Evolutionary conservation across 305 asterid species (phyloP).

Genomic region (Fraxinus ornus): DNA sequence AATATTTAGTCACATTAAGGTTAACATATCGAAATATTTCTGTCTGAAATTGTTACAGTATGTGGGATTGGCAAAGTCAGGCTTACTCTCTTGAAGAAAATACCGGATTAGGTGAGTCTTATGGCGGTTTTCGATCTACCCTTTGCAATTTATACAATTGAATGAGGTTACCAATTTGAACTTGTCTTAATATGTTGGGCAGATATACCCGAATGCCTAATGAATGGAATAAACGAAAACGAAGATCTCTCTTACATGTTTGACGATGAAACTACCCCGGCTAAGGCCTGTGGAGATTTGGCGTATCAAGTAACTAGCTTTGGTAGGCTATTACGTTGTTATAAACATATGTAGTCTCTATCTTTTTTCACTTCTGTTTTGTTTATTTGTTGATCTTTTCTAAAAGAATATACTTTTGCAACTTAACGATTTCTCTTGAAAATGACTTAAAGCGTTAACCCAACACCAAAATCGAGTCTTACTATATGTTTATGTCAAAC

Average conservation of each 20-base stretch:
- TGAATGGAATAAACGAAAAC: conserved; percentile 41
- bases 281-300: conserved; percentile 58
- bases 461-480: background rate
- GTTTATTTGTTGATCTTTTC: background rate
- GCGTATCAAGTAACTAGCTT: conserved; percentile 34
- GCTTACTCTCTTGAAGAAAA: conserved; percentile 44
- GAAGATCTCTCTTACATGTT: conserved; percentile 36
- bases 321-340: conserved; percentile 34
- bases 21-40: background rate
- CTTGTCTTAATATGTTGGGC: conserved; percentile 18
- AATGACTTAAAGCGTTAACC: background rate
- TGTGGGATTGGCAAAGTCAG: conserved; percentile 56
- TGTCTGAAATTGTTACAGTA: conserved; percentile 29
- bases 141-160: background rate
- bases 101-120: conserved; percentile 40
- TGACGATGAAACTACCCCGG: conserved; percentile 51
- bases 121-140: background rate
- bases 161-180: background rate
- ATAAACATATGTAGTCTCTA: background rate
- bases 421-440: background rate
- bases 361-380: background rate
- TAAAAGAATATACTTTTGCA: background rate
- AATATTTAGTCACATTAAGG: conserved; percentile 2
- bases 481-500: no score
- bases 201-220: conserved; percentile 42